These are phyloP conservation scores for Murraya paniculata DNA, from an alignment of 345 rosid genomes.

Conservation along the genomic window DNA sequence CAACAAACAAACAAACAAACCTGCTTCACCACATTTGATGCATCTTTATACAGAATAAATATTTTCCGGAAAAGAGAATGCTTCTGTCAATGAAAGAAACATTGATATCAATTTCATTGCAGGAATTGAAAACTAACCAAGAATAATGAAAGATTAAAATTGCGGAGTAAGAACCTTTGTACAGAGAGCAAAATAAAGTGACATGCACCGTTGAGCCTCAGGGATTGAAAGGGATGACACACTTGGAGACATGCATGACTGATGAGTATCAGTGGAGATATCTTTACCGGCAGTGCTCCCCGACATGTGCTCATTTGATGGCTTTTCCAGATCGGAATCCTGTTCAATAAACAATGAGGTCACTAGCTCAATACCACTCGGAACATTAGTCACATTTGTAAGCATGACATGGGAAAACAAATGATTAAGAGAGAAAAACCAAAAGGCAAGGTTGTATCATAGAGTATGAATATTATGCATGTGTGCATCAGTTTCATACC, in stretches of 20 bases:
- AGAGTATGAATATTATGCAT: background rate
- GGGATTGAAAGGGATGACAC: constrained; percentile 41
- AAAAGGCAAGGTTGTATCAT: background rate
- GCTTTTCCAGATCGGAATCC: constrained; percentile 51
- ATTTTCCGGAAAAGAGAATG: constrained; percentile 85
- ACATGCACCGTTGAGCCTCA: constrained; percentile 87
- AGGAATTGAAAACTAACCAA: background rate
- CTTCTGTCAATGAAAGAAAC: constrained; percentile 57
- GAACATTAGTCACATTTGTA: background rate
- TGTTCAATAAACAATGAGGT: constrained; percentile 22
- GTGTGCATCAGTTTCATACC: background rate
- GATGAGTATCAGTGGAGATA: constrained; percentile 40
- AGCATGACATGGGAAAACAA: background rate
- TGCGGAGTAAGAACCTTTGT: constrained; percentile 64
- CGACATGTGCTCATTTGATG: constrained; percentile 40
- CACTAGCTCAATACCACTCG: background rate
- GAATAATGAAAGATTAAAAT: constrained; percentile 3
- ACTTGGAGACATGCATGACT: constrained; percentile 34
- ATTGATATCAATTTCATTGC: constrained; percentile 6
- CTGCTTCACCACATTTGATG: constrained; percentile 79
- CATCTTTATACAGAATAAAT: constrained; percentile 56
- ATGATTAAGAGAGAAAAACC: background rate
- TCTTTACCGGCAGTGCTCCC: constrained; percentile 40
- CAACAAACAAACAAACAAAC: constrained; percentile 29
- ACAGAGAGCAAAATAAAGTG: constrained; percentile 94